Evolutionary conservation across 2,329 filamentous ascomycete species (phyloP).

Genomic region (Xylaria sp.): DNA sequence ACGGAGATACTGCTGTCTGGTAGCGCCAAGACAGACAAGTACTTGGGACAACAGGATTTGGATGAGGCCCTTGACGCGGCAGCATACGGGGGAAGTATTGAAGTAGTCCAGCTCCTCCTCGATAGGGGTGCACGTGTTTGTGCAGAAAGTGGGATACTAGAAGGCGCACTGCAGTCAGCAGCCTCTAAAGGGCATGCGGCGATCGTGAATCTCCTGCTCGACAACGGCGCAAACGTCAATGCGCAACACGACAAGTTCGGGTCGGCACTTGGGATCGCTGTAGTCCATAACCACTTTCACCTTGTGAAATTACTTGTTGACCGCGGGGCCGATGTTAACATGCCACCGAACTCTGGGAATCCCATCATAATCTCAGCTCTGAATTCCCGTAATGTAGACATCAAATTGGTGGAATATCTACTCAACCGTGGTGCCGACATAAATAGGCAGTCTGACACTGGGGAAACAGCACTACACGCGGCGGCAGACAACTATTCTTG

Average conservation of each 20-base stretch:
- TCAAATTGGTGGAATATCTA: not conserved
- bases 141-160: not conserved
- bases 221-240: slow-evolving; percentile 1
- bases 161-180: not conserved
- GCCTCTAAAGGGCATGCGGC: not conserved
- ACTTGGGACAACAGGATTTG: not conserved
- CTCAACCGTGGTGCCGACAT: slow-evolving; percentile 10
- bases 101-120: not conserved
- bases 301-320: slow-evolving; percentile 1
- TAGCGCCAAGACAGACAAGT: not conserved
- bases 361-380: not conserved
- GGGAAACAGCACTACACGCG: not conserved
- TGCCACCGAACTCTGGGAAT: not conserved
- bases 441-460: not conserved
- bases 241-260: not conserved
- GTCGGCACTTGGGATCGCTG: slow-evolving; percentile 2
- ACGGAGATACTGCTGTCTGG: slow-evolving; percentile 1
- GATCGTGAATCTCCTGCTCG: not conserved
- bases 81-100: not conserved
- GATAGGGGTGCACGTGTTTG: not conserved
- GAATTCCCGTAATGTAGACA: not conserved
- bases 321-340: not conserved
- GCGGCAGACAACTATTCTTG: not conserved
- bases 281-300: not conserved
- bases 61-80: not conserved